phyloP scores from a whole-genome alignment of 768 basidiomycete species.

The Trichaptum fuscoviolaceum region DNA sequence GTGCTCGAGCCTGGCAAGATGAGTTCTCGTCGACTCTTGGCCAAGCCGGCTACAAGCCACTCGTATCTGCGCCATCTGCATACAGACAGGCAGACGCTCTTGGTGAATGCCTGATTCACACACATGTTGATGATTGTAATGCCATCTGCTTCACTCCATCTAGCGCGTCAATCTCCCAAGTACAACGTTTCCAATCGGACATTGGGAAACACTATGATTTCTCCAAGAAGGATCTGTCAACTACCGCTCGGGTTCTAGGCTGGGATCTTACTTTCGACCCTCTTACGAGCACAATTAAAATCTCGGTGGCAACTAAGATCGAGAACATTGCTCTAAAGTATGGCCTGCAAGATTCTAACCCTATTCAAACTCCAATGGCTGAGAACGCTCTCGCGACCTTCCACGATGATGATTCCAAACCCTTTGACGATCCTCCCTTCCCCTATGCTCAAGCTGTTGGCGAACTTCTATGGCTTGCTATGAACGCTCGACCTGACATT shows the following conservation, averaged over 20 bases:
- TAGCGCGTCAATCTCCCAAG: too few species aligned
- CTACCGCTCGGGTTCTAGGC: slow-evolving; percentile 5
- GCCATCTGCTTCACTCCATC: not conserved
- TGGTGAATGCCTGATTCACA: not conserved
- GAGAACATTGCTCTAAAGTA: not conserved
- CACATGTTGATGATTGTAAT: not conserved
- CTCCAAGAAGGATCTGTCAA: too few species aligned
- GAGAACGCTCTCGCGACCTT: not conserved
- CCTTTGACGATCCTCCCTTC: slow-evolving; percentile 8
- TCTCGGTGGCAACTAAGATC: not conserved
- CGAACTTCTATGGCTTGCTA: slow-evolving; percentile 24
- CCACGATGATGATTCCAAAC: slow-evolving; percentile 6
- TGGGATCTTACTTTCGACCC: slow-evolving; percentile 12
- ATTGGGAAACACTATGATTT: not conserved
- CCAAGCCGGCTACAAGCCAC: not conserved
- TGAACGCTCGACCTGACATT: slow-evolving; percentile 26
- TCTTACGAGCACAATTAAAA: not conserved
- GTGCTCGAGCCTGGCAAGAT: not conserved
- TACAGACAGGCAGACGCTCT: not conserved
- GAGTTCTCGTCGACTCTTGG: too few species aligned
- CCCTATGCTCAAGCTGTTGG: slow-evolving; percentile 26
- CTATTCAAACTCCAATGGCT: slow-evolving; percentile 7
- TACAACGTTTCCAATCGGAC: not conserved
- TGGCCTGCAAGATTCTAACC: not conserved
- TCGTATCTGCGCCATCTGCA: not conserved